These are phyloP conservation scores for Prunus salicina DNA, from an alignment of 306 rosid genomes.

Conservation along the genomic window DNA sequence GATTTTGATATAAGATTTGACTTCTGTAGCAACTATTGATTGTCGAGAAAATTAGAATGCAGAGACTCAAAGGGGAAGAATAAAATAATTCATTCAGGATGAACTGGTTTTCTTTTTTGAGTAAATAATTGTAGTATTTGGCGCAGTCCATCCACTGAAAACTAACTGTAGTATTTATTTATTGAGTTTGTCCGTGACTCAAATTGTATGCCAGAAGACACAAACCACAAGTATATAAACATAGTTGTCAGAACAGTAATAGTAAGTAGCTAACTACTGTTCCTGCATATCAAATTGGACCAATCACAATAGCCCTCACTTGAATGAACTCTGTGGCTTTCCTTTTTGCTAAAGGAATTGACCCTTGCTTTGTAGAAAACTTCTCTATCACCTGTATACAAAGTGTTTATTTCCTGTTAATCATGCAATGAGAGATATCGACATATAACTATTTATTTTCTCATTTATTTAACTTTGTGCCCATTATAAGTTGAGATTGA, in stretches of 20 bases:
- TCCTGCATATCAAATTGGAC: not conserved
- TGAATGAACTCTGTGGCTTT: not conserved
- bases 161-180: not conserved
- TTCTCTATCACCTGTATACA: too few species aligned
- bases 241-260: not conserved
- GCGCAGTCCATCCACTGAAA: too few species aligned
- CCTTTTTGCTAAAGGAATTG: too few species aligned
- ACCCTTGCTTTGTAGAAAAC: too few species aligned
- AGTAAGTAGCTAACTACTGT: not conserved
- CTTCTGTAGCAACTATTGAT: not conserved
- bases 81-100: not conserved
- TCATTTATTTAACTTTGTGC: too few species aligned
- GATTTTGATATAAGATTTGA: not conserved
- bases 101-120: not conserved
- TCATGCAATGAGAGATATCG: too few species aligned
- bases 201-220: not conserved
- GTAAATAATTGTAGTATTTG: not conserved
- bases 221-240: not conserved
- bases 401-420: too few species aligned
- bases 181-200: not conserved
- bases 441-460: too few species aligned
- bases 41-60: not conserved
- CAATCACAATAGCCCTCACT: not conserved
- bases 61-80: not conserved
- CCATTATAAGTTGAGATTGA: too few species aligned